A percentile compares a stretch with the other conserved stretches of the same genome.
phyloP scores from a whole-genome alignment of 2,329 filamentous ascomycete species.

The Venturia nashicola region DNA sequence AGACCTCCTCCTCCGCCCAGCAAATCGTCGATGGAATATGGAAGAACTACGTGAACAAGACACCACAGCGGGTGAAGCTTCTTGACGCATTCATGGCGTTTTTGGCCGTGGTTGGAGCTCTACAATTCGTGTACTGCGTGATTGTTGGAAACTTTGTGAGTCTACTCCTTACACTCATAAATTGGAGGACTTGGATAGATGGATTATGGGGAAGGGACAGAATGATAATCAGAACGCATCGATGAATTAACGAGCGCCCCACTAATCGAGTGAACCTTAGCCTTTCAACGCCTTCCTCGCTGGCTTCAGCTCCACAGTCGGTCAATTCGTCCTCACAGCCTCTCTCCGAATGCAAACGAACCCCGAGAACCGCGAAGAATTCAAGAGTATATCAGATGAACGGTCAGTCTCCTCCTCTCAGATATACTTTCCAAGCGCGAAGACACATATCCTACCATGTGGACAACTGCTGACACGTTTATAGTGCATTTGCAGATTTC shows the following conservation, averaged over 20 bases:
- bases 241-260: too few species aligned
- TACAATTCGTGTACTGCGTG: slow-evolving; percentile 91
- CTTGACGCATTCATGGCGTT: slow-evolving; percentile 87
- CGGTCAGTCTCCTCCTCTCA: slow-evolving; percentile 39
- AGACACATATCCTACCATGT: background rate
- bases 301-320: slow-evolving; percentile 87
- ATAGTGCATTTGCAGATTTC: slow-evolving; percentile 89
- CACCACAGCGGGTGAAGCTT: slow-evolving; percentile 82
- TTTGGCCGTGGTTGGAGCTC: slow-evolving; percentile 67
- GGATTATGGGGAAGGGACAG: background rate
- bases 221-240: background rate
- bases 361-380: slow-evolving; percentile 65
- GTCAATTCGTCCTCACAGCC: slow-evolving; percentile 93
- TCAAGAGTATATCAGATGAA: slow-evolving; percentile 65
- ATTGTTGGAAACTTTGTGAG: slow-evolving; percentile 88
- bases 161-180: slow-evolving; percentile 15
- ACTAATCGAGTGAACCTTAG: slow-evolving; percentile 35
- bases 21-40: slow-evolving; percentile 57
- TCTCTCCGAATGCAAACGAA: slow-evolving; percentile 86
- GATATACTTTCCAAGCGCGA: background rate
- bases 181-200: background rate
- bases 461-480: slow-evolving; percentile 3
- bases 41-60: slow-evolving; percentile 66
- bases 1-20: slow-evolving; percentile 18
- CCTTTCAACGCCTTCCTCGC: slow-evolving; percentile 98